Base-by-base conservation (phyloP, 352 stramenopile genomes). In the Globisporangium barbulae region DNA sequence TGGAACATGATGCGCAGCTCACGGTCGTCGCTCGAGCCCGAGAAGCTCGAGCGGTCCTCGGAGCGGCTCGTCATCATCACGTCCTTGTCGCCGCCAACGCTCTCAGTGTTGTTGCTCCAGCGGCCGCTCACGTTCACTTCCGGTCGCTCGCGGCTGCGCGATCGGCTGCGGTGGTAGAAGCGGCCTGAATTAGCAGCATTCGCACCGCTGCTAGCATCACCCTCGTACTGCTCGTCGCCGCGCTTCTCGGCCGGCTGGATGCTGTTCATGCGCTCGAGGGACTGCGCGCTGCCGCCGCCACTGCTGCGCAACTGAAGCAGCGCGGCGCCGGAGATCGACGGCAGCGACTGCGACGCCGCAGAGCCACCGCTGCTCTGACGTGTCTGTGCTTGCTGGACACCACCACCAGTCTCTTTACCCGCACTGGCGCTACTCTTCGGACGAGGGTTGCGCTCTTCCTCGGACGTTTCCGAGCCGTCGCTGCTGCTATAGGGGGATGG, bases 1-100 rank as follows among this genome's bases (percentile, higher is more conserved):
- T 91, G 81, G 47, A 93, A 90, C 71, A 88, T 78, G 63, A 93
- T 81, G 22, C 76, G 76, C 41, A 87, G 55, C 15, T 88, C 78
- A 15, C 72, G 62, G 17, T 79, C 75, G 15, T 70, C 70, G 0
- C 74, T 69, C 5, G 79, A 83, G 10, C 68, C 59, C 1, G 71
- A 68, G 2, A 70, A 68, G 30, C 50, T 61, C 31, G 30, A 42
- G 1, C 69, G 62, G 17, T 75, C 69, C 3, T 70, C 66, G 12
- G 47, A 41, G 2, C 65, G 61, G 50, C 59, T 65, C 13, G 5
- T 22, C 48, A 54, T 54, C 45, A 49, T 35, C 21, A 39, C 35
- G 47, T 58, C 48, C 19, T 42, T 28, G 22, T 50, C 63, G 6
- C 13, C 31, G 7, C 25, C 42, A 5, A 39, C 57, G 9, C 49